Evolutionary conservation across 1,284 basidiomycete species (phyloP), one percentile per base, ranked within the genome.

Genomic region (Sporisorium exsertum): DNA sequence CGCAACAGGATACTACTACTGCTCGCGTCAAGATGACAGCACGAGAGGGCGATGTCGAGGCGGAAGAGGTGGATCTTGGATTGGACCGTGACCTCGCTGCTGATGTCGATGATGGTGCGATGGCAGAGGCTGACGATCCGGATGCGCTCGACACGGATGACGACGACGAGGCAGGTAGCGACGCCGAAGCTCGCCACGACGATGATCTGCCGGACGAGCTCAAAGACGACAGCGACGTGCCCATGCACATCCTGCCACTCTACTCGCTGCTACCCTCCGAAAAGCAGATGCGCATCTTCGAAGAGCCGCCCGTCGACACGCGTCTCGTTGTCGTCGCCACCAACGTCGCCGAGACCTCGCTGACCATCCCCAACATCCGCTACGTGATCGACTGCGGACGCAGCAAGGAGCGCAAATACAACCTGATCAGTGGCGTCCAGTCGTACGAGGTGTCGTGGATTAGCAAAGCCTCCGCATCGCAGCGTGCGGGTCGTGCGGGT

Each of bases 11-110:
- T 32, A 20, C 5, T 32, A 10, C 51, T 3, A 35, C 56, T 32
- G 45, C 68, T 37, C 42, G 47, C 27, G 61, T 79, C 35, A 56
- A 60, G 20, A 56, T 77, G 24, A 62, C 64, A 1, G 74, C 74
- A 16, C 58, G 58, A 16, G 66, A 80, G 29, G 80, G 68, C 15
- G 89, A 89, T 66, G 83, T 95, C 8, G 94, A 95, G 82, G 89
- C 90, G 0, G 94, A 95, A 80, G 94, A 95, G 64, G 85, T 95
- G 46, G 93, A 95, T 3, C 87, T 94, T 12, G 93, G 92, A 0
- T 49, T 73, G 20, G 83, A 86, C 26, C 81, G 86, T 20, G 87
- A 87, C 55, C 83, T 88, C 1, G 88, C 88, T 0, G 86, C 85
- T 3, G 88, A 88, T 68, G 87, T 88, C 3, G 88, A 88, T 24